Evolutionary conservation across 2,329 filamentous ascomycete genomes (phyloP).

Genomic region (Cytospora piceicola): DNA sequence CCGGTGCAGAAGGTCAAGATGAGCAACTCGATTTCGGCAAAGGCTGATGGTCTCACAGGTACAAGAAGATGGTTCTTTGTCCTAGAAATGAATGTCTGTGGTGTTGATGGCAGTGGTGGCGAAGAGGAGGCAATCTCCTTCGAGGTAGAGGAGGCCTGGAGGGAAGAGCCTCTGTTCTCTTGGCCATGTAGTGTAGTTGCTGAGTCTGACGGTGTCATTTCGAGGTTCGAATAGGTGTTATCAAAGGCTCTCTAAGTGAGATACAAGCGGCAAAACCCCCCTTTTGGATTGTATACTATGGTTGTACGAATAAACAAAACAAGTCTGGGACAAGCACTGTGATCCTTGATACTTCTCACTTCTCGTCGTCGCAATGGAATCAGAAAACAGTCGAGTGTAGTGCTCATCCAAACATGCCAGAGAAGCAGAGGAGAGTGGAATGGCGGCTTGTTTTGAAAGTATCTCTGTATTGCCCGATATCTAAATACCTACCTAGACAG

Average conservation of each 20-base stretch:
- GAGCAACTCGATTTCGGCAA: constrained; percentile 51
- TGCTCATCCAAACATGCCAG: background rate
- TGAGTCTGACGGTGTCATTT: constrained; percentile 6
- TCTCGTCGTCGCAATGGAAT: background rate
- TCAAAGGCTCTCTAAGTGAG: background rate
- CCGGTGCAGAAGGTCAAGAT: constrained; percentile 56
- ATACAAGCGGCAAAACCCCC: background rate
- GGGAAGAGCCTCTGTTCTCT: background rate
- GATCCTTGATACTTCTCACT: background rate
- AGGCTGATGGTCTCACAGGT: constrained; percentile 43
- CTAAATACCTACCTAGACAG: constrained; percentile 7
- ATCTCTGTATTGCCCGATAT: background rate
- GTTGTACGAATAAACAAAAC: background rate
- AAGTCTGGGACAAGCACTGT: background rate
- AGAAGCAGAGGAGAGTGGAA: background rate
- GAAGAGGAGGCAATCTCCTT: background rate
- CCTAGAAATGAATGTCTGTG: constrained; percentile 26
- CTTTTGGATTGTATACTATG: background rate
- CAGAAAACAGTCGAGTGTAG: background rate
- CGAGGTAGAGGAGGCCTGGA: background rate
- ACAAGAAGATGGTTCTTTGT: constrained; percentile 38
- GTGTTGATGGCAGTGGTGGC: background rate
- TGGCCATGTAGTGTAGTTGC: constrained; percentile 10
- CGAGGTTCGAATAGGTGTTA: background rate
- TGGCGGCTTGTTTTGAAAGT: background rate